Conservation (phyloP, 2,329 filamentous ascomycete species). For the Hypomyces rosellus region DNA sequence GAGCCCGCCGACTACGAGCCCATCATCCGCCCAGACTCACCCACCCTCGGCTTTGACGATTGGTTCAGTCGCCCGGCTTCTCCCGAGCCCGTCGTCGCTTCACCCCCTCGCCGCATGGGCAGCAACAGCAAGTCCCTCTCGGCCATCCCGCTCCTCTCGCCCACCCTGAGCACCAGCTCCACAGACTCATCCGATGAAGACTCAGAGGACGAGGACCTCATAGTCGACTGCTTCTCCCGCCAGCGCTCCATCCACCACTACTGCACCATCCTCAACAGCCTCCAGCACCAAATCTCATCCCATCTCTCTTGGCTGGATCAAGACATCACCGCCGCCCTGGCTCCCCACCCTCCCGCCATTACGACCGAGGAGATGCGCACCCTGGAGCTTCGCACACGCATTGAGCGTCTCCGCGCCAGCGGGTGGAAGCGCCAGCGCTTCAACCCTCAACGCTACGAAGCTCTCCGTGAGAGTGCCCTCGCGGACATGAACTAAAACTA, state of each 20-base stretch:
- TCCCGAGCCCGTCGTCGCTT: slow-evolving; percentile 17
- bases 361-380: slow-evolving; percentile 30
- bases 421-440: slow-evolving; percentile 54
- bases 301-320: slow-evolving; percentile 43
- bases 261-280: slow-evolving; percentile 39
- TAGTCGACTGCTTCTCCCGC: slow-evolving; percentile 32
- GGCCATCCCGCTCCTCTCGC: slow-evolving; percentile 4
- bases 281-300: slow-evolving; percentile 42
- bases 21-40: slow-evolving; percentile 52
- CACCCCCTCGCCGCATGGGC: slow-evolving; percentile 11
- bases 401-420: slow-evolving; percentile 46
- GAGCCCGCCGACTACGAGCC: slow-evolving; percentile 41
- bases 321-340: slow-evolving; percentile 26
- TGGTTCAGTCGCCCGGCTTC: slow-evolving; percentile 23
- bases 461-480: slow-evolving; percentile 44
- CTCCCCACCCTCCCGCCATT: slow-evolving; percentile 12
- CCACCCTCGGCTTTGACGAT: slow-evolving; percentile 51
- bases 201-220: slow-evolving; percentile 12
- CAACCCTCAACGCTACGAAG: slow-evolving; percentile 46
- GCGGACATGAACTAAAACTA: slow-evolving; percentile 36
- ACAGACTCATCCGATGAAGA: slow-evolving; percentile 9
- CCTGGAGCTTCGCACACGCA: slow-evolving; percentile 43
- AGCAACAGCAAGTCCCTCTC: slow-evolving; percentile 1
- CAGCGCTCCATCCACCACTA: slow-evolving; percentile 43
- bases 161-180: slow-evolving; percentile 8